phyloP scores from a whole-genome alignment of 495 filamentous ascomycete genomes.

The Aspergillus kassunensis region DNA sequence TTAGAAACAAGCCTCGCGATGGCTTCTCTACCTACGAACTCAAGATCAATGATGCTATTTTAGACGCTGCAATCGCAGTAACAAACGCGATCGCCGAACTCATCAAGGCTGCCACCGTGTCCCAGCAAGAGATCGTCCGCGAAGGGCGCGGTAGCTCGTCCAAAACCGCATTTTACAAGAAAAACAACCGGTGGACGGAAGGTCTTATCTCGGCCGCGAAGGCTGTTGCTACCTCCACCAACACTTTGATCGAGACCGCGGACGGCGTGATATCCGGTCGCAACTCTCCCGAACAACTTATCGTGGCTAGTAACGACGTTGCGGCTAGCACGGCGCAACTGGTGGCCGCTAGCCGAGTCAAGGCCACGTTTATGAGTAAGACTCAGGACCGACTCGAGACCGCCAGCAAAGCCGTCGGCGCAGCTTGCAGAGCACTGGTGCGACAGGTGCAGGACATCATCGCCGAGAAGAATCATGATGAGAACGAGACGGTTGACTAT shows the following conservation, averaged over 20 bases:
- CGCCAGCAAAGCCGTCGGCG: slow-evolving; percentile 88
- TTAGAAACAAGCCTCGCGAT: slow-evolving; percentile 90
- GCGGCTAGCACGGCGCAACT: slow-evolving; percentile 94
- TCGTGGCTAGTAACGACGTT: slow-evolving; percentile 95
- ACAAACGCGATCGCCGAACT: slow-evolving; percentile 94
- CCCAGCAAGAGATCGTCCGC: slow-evolving; percentile 96
- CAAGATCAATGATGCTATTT: slow-evolving; percentile 87
- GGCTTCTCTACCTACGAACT: slow-evolving; percentile 96
- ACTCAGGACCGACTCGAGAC: slow-evolving; percentile 86
- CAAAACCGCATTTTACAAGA: slow-evolving; percentile 97
- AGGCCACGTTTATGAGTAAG: slow-evolving; percentile 96
- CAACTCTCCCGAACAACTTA: slow-evolving; percentile 93
- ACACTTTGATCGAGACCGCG: slow-evolving; percentile 93
- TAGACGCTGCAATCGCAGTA: slow-evolving; percentile 90
- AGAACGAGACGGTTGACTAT: slow-evolving; percentile 78
- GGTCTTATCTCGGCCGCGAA: slow-evolving; percentile 95
- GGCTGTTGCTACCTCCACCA: slow-evolving; percentile 86
- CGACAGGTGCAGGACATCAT: slow-evolving; percentile 95
- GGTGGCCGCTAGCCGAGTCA: slow-evolving; percentile 91
- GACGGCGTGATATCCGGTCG: slow-evolving; percentile 90
- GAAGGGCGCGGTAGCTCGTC: slow-evolving; percentile 86
- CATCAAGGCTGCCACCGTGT: slow-evolving; percentile 91
- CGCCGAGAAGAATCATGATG: slow-evolving; percentile 72
- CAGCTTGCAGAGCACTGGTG: slow-evolving; percentile 81
- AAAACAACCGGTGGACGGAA: slow-evolving; percentile 97